phyloP scores from a whole-genome alignment of 1,139 yeast genomes.

The Taiozyma sp. region DNA sequence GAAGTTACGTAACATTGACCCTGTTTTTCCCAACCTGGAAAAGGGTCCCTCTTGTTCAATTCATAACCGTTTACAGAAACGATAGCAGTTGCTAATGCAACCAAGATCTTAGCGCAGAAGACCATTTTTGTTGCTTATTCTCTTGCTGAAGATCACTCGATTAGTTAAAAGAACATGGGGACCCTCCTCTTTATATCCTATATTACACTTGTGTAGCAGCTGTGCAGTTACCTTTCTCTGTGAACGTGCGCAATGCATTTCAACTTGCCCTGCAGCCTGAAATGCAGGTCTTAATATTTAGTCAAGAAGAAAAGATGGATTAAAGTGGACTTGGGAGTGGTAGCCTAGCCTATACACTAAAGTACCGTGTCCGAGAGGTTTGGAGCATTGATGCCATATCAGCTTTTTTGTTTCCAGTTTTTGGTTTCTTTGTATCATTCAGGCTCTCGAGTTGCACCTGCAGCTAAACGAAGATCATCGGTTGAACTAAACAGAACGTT shows the following conservation, averaged over 20 bases:
- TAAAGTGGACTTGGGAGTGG: not conserved
- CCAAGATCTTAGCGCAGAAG: not conserved
- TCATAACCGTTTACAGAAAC: not conserved
- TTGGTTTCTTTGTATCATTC: too few species aligned
- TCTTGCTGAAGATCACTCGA: not conserved
- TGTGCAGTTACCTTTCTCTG: not conserved
- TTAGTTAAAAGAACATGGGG: not conserved
- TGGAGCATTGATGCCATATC: too few species aligned
- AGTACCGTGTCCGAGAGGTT: too few species aligned
- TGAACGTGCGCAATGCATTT: not conserved
- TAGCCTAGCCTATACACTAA: too few species aligned
- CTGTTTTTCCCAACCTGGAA: constrained; percentile 25
- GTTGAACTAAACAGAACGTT: not conserved
- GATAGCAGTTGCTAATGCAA: not conserved
- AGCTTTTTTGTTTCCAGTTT: not conserved
- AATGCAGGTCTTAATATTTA: not conserved
- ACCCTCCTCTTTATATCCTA: not conserved
- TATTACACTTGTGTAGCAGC: not conserved
- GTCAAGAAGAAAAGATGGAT: not conserved
- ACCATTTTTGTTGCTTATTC: not conserved
- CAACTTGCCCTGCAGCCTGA: not conserved
- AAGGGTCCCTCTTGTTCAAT: constrained; percentile 1
- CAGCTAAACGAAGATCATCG: not conserved
- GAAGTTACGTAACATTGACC: constrained; percentile 18
- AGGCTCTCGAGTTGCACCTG: not conserved